Evolutionary conservation across 768 basidiomycete species (phyloP), one percentile per base, ranked within the genome.

Genomic region (Naganishia vishniacii): DNA sequence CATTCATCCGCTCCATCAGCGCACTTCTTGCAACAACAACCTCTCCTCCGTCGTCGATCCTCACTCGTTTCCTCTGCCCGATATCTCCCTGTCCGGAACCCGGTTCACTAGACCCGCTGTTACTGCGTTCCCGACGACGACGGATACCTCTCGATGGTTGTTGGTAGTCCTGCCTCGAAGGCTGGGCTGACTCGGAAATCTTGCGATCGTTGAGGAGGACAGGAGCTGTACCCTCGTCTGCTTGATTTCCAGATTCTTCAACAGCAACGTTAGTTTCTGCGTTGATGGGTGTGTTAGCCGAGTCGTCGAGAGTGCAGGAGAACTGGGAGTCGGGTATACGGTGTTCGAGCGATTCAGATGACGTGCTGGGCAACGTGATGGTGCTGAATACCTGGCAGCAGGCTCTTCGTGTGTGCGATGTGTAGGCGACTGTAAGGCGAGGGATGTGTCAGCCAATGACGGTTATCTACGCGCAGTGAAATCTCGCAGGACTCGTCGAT

Each of bases 281-380:
- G n/a, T n/a, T n/a, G n/a, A n/a, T n/a, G n/a, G n/a, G n/a, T n/a
- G n/a, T n/a, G n/a, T n/a, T n/a, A n/a, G n/a, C 13, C 4, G 34
- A 20, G 37, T 18, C 11, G 34, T 37, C 53, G 9, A 37, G 23
- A 13, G 20, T 20, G 20, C 3, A 6, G 37, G 20, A 16, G 53
- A 41, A 34, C 13, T 26, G 18, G 2, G 37, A 51, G 34, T 37
- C 5, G 53, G 53, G 53, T 56, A 56, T 56, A 56, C n/a, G 53
- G 25, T 8, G 4, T 18, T 32, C 23, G 1, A 6, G 28, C 5
- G 23, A 16, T 26, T 9, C 11, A 4, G 53, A 40, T 41, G 53
- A 41, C 53, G 53, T 56, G 53, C 15, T 56, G 53, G 53, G 53
- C 53, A 51, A 40, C 4, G 23, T 56, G 20, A 25, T 40, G 53